phyloP scores from a whole-genome alignment of 345 rosid species.

The Angophora floribunda region DNA sequence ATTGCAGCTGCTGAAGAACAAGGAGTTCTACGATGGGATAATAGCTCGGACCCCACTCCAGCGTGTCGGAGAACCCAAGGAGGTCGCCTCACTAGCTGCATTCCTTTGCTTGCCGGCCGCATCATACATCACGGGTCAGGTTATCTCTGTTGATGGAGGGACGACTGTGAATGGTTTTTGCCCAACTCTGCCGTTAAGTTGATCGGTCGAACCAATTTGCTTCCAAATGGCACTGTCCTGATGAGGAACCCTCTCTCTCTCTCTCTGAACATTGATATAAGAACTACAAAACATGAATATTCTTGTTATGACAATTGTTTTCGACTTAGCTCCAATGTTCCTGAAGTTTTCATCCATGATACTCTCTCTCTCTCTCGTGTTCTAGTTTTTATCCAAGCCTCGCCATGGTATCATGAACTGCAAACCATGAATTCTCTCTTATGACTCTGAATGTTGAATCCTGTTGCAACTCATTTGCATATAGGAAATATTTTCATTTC shows the following conservation, averaged over 20 bases:
- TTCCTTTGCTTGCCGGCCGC: conserved; percentile 74
- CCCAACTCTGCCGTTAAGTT: conserved; percentile 4
- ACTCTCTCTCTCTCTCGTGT: background rate
- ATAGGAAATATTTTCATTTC: background rate
- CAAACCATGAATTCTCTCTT: background rate
- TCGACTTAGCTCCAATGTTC: background rate
- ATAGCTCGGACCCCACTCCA: conserved; percentile 61
- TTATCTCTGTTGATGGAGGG: conserved; percentile 65
- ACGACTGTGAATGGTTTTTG: conserved; percentile 32
- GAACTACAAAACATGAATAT: background rate
- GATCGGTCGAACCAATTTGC: background rate
- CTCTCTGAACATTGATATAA: background rate
- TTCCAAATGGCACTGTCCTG: background rate
- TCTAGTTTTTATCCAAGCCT: background rate
- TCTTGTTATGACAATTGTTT: background rate
- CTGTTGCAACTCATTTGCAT: accelerated
- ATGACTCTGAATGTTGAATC: background rate
- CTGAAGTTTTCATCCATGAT: background rate
- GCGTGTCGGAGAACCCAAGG: conserved; percentile 74
- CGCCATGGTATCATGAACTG: background rate
- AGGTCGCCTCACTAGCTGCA: conserved; percentile 60
- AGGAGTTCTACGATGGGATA: conserved; percentile 30
- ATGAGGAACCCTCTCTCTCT: background rate
- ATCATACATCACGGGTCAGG: conserved; percentile 70
- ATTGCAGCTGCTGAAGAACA: conserved; percentile 43